phyloP scores from a whole-genome alignment of 495 filamentous ascomycete genomes.

The Neurospora tetraspora region DNA sequence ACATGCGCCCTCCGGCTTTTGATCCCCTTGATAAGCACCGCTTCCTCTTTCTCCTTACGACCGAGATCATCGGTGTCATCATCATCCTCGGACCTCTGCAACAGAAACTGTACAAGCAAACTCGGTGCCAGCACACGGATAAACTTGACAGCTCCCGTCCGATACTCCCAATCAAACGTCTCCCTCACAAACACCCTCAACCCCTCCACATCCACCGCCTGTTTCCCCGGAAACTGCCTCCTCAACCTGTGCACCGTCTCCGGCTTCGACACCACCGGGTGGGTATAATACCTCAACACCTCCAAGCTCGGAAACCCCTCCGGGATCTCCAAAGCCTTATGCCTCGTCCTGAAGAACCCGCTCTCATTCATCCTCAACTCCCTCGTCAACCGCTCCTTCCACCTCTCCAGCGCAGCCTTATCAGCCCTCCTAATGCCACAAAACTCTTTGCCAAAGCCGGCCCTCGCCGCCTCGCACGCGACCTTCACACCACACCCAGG shows the following conservation, averaged over 20 bases:
- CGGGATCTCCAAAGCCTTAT: constrained; percentile 64
- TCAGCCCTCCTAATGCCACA: constrained; percentile 46
- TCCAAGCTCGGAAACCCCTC: constrained; percentile 70
- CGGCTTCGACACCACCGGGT: constrained; percentile 63
- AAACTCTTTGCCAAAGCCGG: constrained; percentile 74
- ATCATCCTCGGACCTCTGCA: constrained; percentile 22
- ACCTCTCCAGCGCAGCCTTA: constrained; percentile 46
- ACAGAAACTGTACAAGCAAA: constrained; percentile 57
- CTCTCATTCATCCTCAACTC: constrained; percentile 80
- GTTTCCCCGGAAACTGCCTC: constrained; percentile 49
- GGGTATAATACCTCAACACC: constrained; percentile 76
- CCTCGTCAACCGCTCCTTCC: constrained; percentile 64
- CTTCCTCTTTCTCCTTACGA: constrained; percentile 34
- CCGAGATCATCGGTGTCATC: constrained; percentile 28
- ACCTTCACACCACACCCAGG: constrained; percentile 77
- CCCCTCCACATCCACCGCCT: constrained; percentile 52
- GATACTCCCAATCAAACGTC: constrained; percentile 77
- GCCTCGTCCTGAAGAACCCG: constrained; percentile 66
- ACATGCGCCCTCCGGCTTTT: constrained; percentile 57
- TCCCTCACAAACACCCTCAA: constrained; percentile 65
- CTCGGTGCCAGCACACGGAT: constrained; percentile 73
- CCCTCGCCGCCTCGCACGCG: constrained; percentile 81
- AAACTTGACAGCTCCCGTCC: constrained; percentile 72
- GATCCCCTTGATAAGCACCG: constrained; percentile 46
- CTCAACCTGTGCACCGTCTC: constrained; percentile 50